phyloP scores from a whole-genome alignment of 257 asterid species.

The Capsicum baccatum region DNA sequence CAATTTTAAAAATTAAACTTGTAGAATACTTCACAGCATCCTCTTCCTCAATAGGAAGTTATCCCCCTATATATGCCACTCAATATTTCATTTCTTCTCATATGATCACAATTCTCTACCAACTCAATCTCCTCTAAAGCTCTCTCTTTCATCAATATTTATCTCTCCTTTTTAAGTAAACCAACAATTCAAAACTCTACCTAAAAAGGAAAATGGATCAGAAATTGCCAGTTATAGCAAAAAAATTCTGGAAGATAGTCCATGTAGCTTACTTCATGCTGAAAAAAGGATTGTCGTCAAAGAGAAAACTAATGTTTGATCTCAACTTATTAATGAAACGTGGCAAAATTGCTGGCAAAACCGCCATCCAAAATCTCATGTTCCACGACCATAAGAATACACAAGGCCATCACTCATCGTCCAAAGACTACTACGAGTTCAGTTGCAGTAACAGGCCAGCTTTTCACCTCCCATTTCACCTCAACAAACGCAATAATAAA shows the following conservation, averaged over 20 bases:
- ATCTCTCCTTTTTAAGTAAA: not conserved
- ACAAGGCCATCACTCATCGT: not conserved
- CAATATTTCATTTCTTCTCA: not conserved
- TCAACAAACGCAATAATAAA: slow-evolving; percentile 39
- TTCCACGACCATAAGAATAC: slow-evolving; percentile 26
- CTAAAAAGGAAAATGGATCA: not conserved
- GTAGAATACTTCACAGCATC: not conserved
- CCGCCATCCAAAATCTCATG: slow-evolving; percentile 33
- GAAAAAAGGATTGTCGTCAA: slow-evolving; percentile 49
- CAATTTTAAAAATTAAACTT: not conserved
- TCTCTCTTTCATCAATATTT: not conserved
- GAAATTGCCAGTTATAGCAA: slow-evolving; percentile 38
- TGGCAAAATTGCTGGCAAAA: slow-evolving; percentile 53
- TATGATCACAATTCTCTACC: not conserved
- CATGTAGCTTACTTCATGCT: slow-evolving; percentile 34
- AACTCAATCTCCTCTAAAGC: not conserved
- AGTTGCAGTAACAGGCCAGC: slow-evolving; percentile 73
- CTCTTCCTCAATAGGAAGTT: not conserved
- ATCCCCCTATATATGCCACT: slow-evolving; percentile 1
- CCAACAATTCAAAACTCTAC: not conserved
- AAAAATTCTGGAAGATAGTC: slow-evolving; percentile 34
- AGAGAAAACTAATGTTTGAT: slow-evolving; percentile 43
- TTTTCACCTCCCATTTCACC: slow-evolving; percentile 48
- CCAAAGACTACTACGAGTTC: slow-evolving; percentile 71
- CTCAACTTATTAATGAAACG: slow-evolving; percentile 48